Conservation (phyloP, 352 stramenopile genomes). For the Pythium rishiriense region DNA sequence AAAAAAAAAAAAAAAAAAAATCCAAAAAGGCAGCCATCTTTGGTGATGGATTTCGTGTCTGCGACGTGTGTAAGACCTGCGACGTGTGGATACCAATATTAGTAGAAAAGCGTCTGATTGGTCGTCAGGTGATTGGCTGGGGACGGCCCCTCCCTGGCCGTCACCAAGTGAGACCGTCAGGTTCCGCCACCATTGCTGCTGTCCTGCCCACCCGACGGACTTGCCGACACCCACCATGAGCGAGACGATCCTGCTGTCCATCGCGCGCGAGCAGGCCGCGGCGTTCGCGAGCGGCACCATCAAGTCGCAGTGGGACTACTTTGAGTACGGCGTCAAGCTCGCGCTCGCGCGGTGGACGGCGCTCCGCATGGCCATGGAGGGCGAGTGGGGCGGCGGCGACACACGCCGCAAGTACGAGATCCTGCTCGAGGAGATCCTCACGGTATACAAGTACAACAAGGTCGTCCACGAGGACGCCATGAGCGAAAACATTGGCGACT, state of each 20-base stretch:
- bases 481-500: constrained; percentile 63
- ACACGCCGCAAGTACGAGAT: constrained; percentile 82
- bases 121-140: constrained; percentile 6
- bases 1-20: no score
- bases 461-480: constrained; percentile 66
- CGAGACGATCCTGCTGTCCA: constrained; percentile 54
- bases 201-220: not conserved
- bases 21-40: no score
- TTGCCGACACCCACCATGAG: constrained; percentile 31
- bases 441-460: constrained; percentile 85
- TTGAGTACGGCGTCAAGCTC: constrained; percentile 83
- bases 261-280: constrained; percentile 57
- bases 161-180: not conserved
- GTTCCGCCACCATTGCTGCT: not conserved
- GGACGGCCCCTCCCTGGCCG: no score
- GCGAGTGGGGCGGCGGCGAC: constrained; percentile 82
- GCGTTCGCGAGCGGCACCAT: constrained; percentile 51
- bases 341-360: constrained; percentile 77
- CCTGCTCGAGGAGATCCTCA: constrained; percentile 73
- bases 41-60: no score
- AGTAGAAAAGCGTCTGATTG: not conserved
- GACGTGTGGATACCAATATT: not conserved
- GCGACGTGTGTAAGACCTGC: not conserved
- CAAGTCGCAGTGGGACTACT: constrained; percentile 81
- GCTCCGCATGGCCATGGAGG: constrained; percentile 82